Percentiles rank a stretch among this genome's conserved stretches.
These are phyloP conservation scores for Hortiboletus rubellus DNA, from an alignment of 1,284 basidiomycete genomes.

Conservation along the genomic window DNA sequence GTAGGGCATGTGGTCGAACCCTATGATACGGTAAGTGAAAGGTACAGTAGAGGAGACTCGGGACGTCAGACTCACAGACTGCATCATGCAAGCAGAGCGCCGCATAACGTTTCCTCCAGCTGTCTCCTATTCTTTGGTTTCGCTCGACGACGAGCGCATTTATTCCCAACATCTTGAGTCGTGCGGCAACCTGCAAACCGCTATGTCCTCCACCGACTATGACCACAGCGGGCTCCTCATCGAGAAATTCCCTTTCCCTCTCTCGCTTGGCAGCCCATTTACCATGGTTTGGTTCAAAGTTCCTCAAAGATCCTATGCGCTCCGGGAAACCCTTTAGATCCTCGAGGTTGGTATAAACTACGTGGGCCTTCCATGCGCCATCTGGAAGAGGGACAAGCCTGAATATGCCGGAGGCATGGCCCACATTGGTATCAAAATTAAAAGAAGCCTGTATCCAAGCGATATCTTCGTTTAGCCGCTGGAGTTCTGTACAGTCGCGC, in stretches of 20 bases:
- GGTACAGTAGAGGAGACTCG: neutral
- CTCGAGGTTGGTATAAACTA: constrained; percentile 39
- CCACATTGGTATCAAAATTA: constrained; percentile 51
- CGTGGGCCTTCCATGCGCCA: constrained; percentile 51
- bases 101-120: constrained; percentile 33
- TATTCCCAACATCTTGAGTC: constrained; percentile 45
- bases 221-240: constrained; percentile 37
- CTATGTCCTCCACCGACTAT: constrained; percentile 47
- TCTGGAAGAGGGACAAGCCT: constrained; percentile 49
- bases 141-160: constrained; percentile 38
- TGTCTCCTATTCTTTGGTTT: constrained; percentile 26
- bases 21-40: constrained; percentile 9
- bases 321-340: constrained; percentile 46
- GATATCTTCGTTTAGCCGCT: constrained; percentile 50
- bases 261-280: constrained; percentile 40
- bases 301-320: constrained; percentile 36
- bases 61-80: constrained; percentile 32
- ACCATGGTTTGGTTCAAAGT: constrained; percentile 42
- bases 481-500: constrained; percentile 28
- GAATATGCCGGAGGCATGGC: constrained; percentile 48
- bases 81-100: constrained; percentile 30
- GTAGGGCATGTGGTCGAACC: constrained; percentile 39
- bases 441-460: constrained; percentile 55
- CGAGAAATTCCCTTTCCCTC: constrained; percentile 39
- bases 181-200: constrained; percentile 38